phyloP scores from a whole-genome alignment of 257 asterid species.

The Lycium ferocissimum region DNA sequence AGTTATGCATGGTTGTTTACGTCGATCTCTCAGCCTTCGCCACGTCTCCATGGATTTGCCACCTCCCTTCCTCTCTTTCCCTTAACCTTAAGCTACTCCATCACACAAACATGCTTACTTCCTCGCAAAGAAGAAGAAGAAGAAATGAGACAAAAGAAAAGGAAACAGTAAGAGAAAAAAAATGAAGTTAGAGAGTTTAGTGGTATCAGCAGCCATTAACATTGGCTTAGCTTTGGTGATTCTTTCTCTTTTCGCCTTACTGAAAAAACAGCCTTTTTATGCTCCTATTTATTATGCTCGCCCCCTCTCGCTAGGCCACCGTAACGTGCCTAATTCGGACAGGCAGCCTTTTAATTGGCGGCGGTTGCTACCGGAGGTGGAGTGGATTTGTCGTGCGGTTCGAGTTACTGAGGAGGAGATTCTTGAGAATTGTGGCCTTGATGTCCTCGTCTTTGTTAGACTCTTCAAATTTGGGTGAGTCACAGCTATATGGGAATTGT shows the following conservation, averaged over 20 bases:
- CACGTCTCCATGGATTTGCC: background rate
- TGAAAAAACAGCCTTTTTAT: slow-evolving; percentile 67
- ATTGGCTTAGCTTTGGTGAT: slow-evolving; percentile 69
- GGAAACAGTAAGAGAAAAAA: background rate
- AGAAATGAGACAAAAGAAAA: background rate
- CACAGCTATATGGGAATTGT: background rate
- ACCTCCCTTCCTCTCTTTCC: background rate
- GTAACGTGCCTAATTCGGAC: slow-evolving; percentile 42
- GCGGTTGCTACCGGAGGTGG: slow-evolving; percentile 70
- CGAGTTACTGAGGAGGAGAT: slow-evolving; percentile 72
- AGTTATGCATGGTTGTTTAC: slow-evolving; percentile 5
- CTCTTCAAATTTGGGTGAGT: slow-evolving; percentile 82
- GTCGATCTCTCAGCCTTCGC: background rate
- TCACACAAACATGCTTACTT: background rate
- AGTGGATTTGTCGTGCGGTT: slow-evolving; percentile 67
- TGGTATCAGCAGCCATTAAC: slow-evolving; percentile 78
- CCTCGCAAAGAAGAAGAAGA: background rate
- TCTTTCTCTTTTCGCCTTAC: slow-evolving; percentile 70
- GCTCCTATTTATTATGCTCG: slow-evolving; percentile 79
- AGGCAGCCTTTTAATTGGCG: slow-evolving; percentile 42
- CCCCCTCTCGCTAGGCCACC: slow-evolving; percentile 68
- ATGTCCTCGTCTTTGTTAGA: slow-evolving; percentile 71
- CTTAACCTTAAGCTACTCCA: too few relatives aligned
- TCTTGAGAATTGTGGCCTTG: slow-evolving; percentile 78
- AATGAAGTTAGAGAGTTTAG: slow-evolving; percentile 73